phyloP scores from a whole-genome alignment of 2,329 filamentous ascomycete species.

The Cladosporium velox region DNA sequence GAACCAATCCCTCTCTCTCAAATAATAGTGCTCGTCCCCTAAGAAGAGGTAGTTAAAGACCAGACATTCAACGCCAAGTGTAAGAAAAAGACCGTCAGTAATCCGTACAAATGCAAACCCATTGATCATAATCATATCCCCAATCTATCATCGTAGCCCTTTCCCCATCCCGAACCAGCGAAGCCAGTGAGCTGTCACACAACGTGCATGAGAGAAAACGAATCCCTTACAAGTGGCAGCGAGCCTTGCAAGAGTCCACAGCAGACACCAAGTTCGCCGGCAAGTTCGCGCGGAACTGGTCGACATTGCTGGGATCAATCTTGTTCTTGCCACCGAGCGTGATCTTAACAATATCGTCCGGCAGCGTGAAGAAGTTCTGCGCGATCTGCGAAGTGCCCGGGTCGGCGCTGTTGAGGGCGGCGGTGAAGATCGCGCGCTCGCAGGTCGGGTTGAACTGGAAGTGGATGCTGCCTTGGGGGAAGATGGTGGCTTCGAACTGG shows the following conservation, averaged over 20 bases:
- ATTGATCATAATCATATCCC: neutral
- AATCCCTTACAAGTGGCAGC: conserved; percentile 8
- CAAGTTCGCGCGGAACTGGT: conserved; percentile 21
- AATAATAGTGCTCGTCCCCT: neutral
- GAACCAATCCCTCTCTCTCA: neutral
- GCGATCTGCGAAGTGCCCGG: conserved; percentile 46
- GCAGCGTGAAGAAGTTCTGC: conserved; percentile 47
- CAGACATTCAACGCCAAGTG: neutral
- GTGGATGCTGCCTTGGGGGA: conserved; percentile 50
- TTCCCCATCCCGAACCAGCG: neutral
- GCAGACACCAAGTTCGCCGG: conserved; percentile 18
- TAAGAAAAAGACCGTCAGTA: neutral
- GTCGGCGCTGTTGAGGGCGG: conserved; percentile 47
- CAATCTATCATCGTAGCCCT: neutral
- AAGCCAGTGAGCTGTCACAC: neutral
- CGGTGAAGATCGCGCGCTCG: conserved; percentile 47
- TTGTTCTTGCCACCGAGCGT: conserved; percentile 34
- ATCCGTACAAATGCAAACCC: neutral
- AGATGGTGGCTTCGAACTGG: conserved; percentile 50
- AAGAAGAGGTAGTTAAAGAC: neutral
- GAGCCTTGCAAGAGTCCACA: conserved; percentile 18
- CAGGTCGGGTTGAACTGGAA: conserved; percentile 53
- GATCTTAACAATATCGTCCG: conserved; percentile 41
- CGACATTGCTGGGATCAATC: conserved; percentile 16
- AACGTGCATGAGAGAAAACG: neutral